These are phyloP conservation scores for Colletotrichum limetticola DNA, from an alignment of 2,329 filamentous ascomycete genomes.

Conservation along the genomic window DNA sequence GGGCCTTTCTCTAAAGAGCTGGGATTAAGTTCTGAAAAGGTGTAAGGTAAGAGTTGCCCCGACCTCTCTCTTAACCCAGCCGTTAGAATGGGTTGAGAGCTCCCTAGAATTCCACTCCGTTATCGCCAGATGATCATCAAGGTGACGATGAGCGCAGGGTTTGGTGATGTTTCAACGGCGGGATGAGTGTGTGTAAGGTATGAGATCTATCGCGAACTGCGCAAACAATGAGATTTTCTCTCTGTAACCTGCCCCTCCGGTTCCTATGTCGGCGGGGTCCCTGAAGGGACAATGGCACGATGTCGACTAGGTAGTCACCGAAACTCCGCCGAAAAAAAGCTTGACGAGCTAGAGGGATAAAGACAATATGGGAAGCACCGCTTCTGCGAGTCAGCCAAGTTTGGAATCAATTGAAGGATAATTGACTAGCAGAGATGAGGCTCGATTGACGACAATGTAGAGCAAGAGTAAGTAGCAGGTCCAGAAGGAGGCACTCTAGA, in stretches of 20 bases:
- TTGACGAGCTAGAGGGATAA: background rate
- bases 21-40: too few relatives aligned
- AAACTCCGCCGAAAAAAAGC: background rate
- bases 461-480: too few relatives aligned
- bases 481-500: background rate
- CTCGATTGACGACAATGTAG: too few relatives aligned
- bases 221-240: background rate
- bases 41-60: too few relatives aligned
- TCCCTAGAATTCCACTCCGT: background rate
- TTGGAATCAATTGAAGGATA: background rate
- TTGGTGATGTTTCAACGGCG: background rate
- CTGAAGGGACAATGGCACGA: conserved; percentile 17
- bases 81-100: background rate
- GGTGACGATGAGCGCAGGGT: background rate
- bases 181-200: background rate
- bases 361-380: background rate
- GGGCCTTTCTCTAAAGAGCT: background rate
- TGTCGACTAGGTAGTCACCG: background rate
- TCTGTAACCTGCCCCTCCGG: background rate
- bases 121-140: background rate
- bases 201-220: background rate
- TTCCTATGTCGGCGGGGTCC: conserved; percentile 26
- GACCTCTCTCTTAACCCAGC: background rate
- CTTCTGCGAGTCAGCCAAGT: conserved; percentile 18
- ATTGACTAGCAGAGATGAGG: background rate